phyloP scores from a whole-genome alignment of 192 early-diverging fungal species.

The Cladochytrium replicatum region DNA sequence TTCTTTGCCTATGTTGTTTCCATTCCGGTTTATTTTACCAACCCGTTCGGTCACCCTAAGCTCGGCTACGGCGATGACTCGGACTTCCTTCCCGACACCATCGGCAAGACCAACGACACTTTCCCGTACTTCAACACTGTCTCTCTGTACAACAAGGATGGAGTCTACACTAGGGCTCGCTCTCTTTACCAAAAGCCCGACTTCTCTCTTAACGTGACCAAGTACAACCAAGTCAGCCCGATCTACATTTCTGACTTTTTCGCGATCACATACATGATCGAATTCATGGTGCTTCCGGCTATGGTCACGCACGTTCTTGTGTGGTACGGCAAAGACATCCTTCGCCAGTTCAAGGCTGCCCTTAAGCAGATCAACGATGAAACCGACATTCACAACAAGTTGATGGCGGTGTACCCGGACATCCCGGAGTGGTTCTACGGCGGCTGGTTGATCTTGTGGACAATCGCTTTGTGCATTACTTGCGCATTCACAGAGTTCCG shows the following conservation, averaged over 20 bases:
- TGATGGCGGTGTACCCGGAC: slow-evolving; percentile 64
- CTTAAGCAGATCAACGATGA: slow-evolving; percentile 24
- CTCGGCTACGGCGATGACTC: slow-evolving; percentile 15
- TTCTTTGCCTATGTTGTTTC: slow-evolving; percentile 4
- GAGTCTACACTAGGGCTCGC: too few species aligned
- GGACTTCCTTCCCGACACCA: too few species aligned
- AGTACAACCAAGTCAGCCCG: slow-evolving; percentile 8
- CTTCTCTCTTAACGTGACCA: not conserved
- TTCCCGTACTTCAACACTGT: slow-evolving; percentile 3
- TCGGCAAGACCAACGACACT: not conserved
- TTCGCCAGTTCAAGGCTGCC: slow-evolving; percentile 20
- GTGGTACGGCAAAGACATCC: slow-evolving; percentile 46
- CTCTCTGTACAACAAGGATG: slow-evolving; percentile 6
- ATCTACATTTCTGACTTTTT: slow-evolving; percentile 19
- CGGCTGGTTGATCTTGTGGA: slow-evolving; percentile 3
- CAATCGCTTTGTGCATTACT: not conserved
- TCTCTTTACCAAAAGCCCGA: slow-evolving; percentile 3
- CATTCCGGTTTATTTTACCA: slow-evolving; percentile 20
- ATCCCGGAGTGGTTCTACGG: slow-evolving; percentile 57
- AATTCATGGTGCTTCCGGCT: slow-evolving; percentile 39
- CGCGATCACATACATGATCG: slow-evolving; percentile 13
- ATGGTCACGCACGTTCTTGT: slow-evolving; percentile 41
- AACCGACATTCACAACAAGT: slow-evolving; percentile 54
- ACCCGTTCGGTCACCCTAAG: slow-evolving; percentile 20
- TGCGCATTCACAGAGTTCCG: slow-evolving; percentile 27